Conservation (phyloP, 2,329 filamentous ascomycete species). For the Colletotrichum sp. region DNA sequence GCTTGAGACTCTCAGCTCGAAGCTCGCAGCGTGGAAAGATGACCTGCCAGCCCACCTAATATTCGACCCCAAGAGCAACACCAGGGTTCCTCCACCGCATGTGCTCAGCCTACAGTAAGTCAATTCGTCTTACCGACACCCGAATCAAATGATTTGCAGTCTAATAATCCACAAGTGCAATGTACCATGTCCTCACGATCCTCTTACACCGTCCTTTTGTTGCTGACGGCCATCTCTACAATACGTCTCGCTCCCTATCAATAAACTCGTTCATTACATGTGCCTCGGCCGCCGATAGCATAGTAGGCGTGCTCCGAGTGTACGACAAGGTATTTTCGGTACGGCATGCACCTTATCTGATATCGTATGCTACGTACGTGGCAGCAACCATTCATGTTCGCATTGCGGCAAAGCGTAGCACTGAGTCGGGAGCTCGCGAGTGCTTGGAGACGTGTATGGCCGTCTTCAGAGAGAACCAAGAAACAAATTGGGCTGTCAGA, state of each 20-base stretch:
- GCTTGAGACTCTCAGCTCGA: constrained; percentile 40
- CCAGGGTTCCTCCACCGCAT: constrained; percentile 45
- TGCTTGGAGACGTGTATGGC: constrained; percentile 48
- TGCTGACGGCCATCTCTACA: constrained; percentile 52
- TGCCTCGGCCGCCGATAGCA: constrained; percentile 48
- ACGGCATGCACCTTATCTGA: constrained; percentile 53
- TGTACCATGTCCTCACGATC: constrained; percentile 57
- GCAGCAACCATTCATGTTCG: constrained; percentile 57
- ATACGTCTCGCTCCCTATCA: constrained; percentile 42
- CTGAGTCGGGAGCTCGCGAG: constrained; percentile 41
- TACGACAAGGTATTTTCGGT: constrained; percentile 52
- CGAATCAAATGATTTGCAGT: too few relatives aligned
- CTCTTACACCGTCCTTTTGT: constrained; percentile 60
- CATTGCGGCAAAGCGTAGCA: constrained; percentile 50
- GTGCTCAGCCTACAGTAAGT: constrained; percentile 45
- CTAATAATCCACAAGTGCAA: constrained; percentile 33
- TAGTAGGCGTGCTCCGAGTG: constrained; percentile 45
- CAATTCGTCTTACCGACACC: too few relatives aligned
- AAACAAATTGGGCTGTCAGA: constrained; percentile 54
- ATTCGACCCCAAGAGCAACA: constrained; percentile 35
- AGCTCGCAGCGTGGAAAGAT: constrained; percentile 46
- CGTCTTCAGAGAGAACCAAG: constrained; percentile 53
- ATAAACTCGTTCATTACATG: constrained; percentile 50
- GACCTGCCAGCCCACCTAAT: constrained; percentile 46
- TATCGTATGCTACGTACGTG: constrained; percentile 62